Evolutionary conservation across 2,329 filamentous ascomycete genomes (phyloP), one percentile per base, ranked within the genome.

Genomic region (Didymella sp.): DNA sequence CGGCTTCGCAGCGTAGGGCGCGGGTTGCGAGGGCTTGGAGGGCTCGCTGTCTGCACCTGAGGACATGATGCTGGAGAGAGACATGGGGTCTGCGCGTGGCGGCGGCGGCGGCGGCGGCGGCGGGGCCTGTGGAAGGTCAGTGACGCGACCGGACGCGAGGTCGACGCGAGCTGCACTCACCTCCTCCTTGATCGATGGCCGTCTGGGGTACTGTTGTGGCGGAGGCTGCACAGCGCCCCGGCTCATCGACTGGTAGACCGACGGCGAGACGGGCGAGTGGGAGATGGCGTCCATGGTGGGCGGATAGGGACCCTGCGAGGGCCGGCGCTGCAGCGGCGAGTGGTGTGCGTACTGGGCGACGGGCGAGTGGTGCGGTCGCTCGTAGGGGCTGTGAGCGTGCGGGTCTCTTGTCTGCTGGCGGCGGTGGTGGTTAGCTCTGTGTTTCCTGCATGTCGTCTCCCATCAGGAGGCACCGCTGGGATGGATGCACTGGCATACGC

Each of bases 51-150:
- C 88, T 52, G 90, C 84, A 64, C 86, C 92, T 4, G 92, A 94
- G 15, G 92, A 94, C 40, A 98, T 87, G 58, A 98, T 96, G 73
- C 93, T 97, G 64, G 92, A 95, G 72, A 98, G 95, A 5, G 93
- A 95, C 93, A 97, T 97, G 50, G 93, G 90, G 73, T 96, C 90
- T 56, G 89, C 88, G 74, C 92, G 87, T 65, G 86, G 87, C 1
- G 89, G 85, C 46, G 89, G 89, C 85, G 89, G 85, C 49, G 89
- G 90, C 85, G 89, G 85, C 49, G 89, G 91, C 86, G 92, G 74
- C 31, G 13, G 22, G 38, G 66, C 61, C 71, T 71, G 55, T 56
- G 37, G 42, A 24, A 0, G 17, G 42, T 56, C 30, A 50, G 40
- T 37, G 48, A 69, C 72, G 53, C 75, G 68, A 53, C 44, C 33